Conservation (phyloP, 768 basidiomycete genomes). For the Lentinula sp. region DNA sequence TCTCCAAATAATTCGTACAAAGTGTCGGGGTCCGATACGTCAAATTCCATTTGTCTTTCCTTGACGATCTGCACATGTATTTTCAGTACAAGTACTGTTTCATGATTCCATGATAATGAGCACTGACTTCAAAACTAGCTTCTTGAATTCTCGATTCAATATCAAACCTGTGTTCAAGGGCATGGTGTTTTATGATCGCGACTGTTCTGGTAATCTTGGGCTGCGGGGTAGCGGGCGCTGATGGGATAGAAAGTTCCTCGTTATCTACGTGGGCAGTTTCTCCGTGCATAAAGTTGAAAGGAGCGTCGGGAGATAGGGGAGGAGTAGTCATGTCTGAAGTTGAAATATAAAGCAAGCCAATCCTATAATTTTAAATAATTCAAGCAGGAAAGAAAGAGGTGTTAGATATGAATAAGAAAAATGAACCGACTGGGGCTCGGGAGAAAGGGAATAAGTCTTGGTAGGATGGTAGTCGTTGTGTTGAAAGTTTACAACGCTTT, state of each 20-base stretch:
- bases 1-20: constrained; percentile 78
- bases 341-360: not conserved
- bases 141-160: constrained; percentile 77
- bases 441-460: not conserved
- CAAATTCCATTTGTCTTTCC: constrained; percentile 86
- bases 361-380: not conserved
- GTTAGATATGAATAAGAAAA: not conserved
- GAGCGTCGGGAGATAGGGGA: constrained; percentile 17
- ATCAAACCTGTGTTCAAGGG: constrained; percentile 65
- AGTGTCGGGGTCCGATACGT: constrained; percentile 73
- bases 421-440: not conserved
- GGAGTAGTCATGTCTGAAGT: constrained; percentile 10
- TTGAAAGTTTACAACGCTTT: not conserved
- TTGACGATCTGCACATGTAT: constrained; percentile 60
- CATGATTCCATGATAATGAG: not conserved
- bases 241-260: constrained; percentile 7
- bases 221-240: constrained; percentile 6
- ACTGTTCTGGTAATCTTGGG: constrained; percentile 54
- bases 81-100: not conserved
- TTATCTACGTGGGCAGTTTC: not conserved
- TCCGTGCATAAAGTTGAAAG: constrained; percentile 12
- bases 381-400: not conserved
- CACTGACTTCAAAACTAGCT: constrained; percentile 73
- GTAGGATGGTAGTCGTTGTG: not conserved
- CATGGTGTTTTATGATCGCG: constrained; percentile 81